Percentiles rank a stretch among this genome's conserved stretches.
Evolutionary conservation across 192 early-diverging fungal genomes (phyloP).

Genomic region (Helicostylum pulchrum): DNA sequence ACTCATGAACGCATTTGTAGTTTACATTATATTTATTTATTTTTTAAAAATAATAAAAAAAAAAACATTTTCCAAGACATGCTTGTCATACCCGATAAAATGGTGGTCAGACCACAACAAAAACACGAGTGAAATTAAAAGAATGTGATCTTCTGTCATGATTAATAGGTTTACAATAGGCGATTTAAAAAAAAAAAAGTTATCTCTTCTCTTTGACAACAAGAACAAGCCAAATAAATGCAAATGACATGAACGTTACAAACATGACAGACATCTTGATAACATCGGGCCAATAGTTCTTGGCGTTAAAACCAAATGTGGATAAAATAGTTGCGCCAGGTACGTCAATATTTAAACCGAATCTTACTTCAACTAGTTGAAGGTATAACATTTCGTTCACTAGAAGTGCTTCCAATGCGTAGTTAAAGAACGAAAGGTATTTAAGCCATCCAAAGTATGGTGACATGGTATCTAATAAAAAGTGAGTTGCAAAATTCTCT

Average conservation of each 20-base stretch:
- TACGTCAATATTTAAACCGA: conserved; percentile 79
- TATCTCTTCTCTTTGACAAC: conserved; percentile 82
- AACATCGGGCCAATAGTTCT: conserved; percentile 81
- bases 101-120: neutral
- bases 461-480: conserved; percentile 61
- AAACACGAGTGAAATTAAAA: neutral
- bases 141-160: neutral
- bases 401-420: conserved; percentile 83
- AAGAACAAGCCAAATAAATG: conserved; percentile 74
- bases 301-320: conserved; percentile 89
- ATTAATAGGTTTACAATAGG: neutral
- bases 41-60: no score
- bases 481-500: neutral
- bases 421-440: conserved; percentile 82
- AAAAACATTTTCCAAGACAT: no score
- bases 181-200: neutral
- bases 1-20: no score
- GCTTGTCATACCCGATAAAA: no score
- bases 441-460: conserved; percentile 62
- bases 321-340: conserved; percentile 82
- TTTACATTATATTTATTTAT: no score
- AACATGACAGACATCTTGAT: conserved; percentile 58
- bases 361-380: conserved; percentile 72
- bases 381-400: conserved; percentile 87
- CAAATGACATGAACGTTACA: conserved; percentile 56